Base-by-base conservation (phyloP, 371 early-diverging fungal species). In the Nematocida ausubeli region DNA sequence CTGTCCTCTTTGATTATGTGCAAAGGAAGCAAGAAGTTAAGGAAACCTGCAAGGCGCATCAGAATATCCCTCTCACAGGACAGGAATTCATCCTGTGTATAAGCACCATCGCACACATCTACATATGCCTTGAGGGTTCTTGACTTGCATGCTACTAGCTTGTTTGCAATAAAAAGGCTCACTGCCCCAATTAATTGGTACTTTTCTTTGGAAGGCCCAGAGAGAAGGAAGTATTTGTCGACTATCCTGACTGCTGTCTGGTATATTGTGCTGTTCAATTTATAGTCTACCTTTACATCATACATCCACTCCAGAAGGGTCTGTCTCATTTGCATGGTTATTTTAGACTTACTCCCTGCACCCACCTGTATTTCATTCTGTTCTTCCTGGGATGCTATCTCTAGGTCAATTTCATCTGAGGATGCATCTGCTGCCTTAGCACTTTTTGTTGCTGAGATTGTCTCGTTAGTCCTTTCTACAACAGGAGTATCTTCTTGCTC, bases 301-400 rank as follows among this genome's bases (percentile, higher is more conserved):
- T 82, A 84, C 28, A 86, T 56, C 86, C 86, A 86, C 70, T 78
- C 62, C 1, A 84, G 22, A 22, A 86, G 80, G 30, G 70, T 83
- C 34, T 57, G 81, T 40, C 84, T 66, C 78, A 75, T 75, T 60
- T 64, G 39, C 40, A 52, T 35, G 16, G 67, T 52, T 34, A 75
- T 57, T 44, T 22, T n/a, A 9, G 22, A 12, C n/a, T 44, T 64
- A 34, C 3, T 58, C 32, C 12, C n/a, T 40, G 32, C 32, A 7
- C 28, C n/a, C 2, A 58, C 60, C 32, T 35, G 16, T 37, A 34
- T 58, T 37, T 24, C 54, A 2, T 1, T 0, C 1, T 1, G 12
- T 24, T 44, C 62, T 7, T 28, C 49, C 14, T 24, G n/a, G 24
- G 63, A 63, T 22, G 4, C 22, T 35, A 9, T 42, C 16, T 32